Base-by-base conservation (phyloP, 1,284 basidiomycete genomes). In the Entoloma clypeatum region DNA sequence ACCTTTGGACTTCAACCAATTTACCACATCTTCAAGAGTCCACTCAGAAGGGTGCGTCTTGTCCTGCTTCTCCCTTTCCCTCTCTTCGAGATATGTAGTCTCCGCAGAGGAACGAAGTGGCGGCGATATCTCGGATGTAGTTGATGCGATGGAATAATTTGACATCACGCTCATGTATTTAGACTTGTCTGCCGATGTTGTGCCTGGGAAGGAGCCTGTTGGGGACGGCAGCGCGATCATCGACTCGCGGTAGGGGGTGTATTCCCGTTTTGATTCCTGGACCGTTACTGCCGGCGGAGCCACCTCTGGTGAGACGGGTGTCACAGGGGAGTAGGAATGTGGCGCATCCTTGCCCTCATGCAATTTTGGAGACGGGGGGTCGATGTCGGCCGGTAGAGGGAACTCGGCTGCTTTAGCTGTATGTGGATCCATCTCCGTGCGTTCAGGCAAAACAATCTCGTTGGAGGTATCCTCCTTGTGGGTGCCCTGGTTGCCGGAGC, bases 21-120 rank as follows among this genome's bases (percentile, higher is more conserved):
- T 83, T 2, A 94, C 73, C 6, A 99, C 96, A 22, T 98, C 85
- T 0, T 90, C 86, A 0, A 98, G 81, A 0, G 65, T 74, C 95
- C 95, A 99, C 41, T 89, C 82, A 0, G 77, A 73, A 0, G 90
- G 78, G 52, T 74, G 71, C 5, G 45, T 54, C 43, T 62, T 63
- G 26, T 63, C 60, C 40, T 59, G 53, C 26, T 55, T 52, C 18
- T 49, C 41, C 25, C 45, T 40, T 30, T 44, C 41, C 40, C 50
- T 49, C 19, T 49, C 49, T 21, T 52, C 55, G 1, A 44, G 49
- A 3, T 49, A 35, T 13, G 43, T 47, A 3, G 31, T 37, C 24
- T 47, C 36, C 7, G 36, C 21, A 6, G 50, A 43, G 5, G 47
- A 51, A 9, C 45, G 30, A 10, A 44, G 51, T 11, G 36, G 42